Conservation (phyloP, 2,329 filamentous ascomycete species). For the Monosporascus cannonballus region DNA sequence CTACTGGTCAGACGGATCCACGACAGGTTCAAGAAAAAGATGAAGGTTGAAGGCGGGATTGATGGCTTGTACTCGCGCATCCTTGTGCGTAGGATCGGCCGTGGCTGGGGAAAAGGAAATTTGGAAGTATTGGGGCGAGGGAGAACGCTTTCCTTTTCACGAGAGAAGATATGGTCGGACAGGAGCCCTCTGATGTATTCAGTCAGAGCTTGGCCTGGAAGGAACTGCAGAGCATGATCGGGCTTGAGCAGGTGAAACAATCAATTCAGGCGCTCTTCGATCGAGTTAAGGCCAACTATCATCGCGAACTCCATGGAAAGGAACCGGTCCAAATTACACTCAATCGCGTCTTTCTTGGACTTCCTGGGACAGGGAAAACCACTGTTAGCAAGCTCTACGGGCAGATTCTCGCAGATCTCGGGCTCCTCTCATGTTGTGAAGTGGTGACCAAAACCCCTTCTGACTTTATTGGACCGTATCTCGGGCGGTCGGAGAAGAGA, state of each 20-base stretch:
- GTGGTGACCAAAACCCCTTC: slow-evolving; percentile 54
- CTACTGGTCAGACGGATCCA: too few species aligned
- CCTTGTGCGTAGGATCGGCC: too few species aligned
- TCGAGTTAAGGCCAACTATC: slow-evolving; percentile 47
- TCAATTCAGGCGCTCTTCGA: slow-evolving; percentile 43
- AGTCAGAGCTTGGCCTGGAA: slow-evolving; percentile 42
- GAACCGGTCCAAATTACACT: slow-evolving; percentile 42
- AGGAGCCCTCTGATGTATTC: slow-evolving; percentile 42
- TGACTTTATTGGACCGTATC: slow-evolving; percentile 49
- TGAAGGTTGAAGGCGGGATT: too few species aligned
- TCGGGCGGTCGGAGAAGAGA: slow-evolving; percentile 51
- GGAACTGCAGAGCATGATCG: slow-evolving; percentile 46
- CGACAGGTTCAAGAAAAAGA: too few species aligned
- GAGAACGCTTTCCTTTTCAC: not conserved
- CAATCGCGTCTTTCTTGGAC: slow-evolving; percentile 54
- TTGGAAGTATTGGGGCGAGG: too few species aligned
- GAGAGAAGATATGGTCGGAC: slow-evolving; percentile 16
- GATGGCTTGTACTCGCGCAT: too few species aligned
- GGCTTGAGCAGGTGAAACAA: slow-evolving; percentile 48
- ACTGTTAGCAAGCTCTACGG: slow-evolving; percentile 59
- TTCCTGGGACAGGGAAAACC: slow-evolving; percentile 60
- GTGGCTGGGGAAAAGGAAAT: too few species aligned
- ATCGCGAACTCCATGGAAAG: slow-evolving; percentile 48
- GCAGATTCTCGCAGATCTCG: slow-evolving; percentile 52
- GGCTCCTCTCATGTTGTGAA: slow-evolving; percentile 51